Percentiles rank a stretch among this genome's conserved stretches.
Conservation (phyloP, 1,139 yeast genomes). For the Yamadazyma oceani region DNA sequence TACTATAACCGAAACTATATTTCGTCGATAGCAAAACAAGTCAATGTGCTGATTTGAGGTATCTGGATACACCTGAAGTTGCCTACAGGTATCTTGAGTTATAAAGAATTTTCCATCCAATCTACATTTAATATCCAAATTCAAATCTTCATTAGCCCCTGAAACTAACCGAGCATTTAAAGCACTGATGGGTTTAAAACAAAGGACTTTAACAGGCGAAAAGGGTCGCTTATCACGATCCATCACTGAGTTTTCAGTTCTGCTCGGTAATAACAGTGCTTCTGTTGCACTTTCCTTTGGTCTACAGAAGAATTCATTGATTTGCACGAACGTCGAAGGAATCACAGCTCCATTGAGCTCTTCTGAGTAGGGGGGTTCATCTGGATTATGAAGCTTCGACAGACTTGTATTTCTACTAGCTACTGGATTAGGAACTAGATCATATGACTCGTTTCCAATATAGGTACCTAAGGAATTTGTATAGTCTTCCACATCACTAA, state of each 20-base stretch:
- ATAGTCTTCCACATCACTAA: neutral
- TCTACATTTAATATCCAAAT: neutral
- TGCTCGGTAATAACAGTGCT: no score
- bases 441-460: neutral
- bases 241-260: no score
- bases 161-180: neutral
- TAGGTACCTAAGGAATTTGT: neutral
- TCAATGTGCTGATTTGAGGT: neutral
- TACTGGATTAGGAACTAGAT: no score
- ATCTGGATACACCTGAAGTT: neutral
- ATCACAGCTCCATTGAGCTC: no score
- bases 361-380: no score
- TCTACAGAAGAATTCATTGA: neutral
- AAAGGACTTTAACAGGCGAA: neutral
- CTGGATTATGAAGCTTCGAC: no score
- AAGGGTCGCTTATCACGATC: neutral
- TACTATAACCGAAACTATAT: neutral
- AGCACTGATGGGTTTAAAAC: neutral
- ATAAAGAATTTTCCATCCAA: slow-evolving; percentile 1
- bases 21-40: neutral
- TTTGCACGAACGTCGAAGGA: neutral
- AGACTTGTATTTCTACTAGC: no score
- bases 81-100: neutral
- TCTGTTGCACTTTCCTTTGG: no score
- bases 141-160: neutral